Evolutionary conservation across 306 rosid genomes (phyloP).

Genomic region (Argentina anserina): DNA sequence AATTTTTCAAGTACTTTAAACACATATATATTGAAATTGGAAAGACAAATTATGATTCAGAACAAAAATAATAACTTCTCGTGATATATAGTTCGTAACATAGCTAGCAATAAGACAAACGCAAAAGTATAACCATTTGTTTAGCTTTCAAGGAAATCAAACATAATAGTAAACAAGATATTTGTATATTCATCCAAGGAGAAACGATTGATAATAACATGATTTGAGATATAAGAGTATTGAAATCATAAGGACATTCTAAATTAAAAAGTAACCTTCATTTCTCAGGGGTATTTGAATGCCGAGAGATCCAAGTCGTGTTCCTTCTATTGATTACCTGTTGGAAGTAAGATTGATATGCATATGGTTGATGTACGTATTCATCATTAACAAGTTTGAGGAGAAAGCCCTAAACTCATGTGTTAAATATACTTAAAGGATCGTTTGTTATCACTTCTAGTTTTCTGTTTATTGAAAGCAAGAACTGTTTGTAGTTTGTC

Average conservation of each 20-base stretch:
- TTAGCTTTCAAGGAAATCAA: too few relatives aligned
- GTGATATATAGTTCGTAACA: too few relatives aligned
- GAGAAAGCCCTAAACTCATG: neutral
- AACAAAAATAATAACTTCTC: too few relatives aligned
- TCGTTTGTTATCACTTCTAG: neutral
- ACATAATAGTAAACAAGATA: too few relatives aligned
- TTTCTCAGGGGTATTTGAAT: neutral
- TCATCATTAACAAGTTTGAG: neutral
- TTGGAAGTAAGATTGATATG: neutral
- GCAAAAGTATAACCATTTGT: too few relatives aligned
- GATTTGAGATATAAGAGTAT: neutral
- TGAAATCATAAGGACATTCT: neutral
- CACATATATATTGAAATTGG: too few relatives aligned
- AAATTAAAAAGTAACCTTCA: neutral
- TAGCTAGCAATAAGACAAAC: too few relatives aligned
- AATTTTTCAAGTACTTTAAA: too few relatives aligned
- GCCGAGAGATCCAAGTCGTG: neutral
- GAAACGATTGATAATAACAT: too few relatives aligned
- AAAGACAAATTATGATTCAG: constrained; percentile 1
- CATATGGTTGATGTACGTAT: too few relatives aligned
- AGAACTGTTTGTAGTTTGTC: neutral
- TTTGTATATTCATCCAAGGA: too few relatives aligned
- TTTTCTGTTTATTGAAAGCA: neutral
- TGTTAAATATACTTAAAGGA: neutral
- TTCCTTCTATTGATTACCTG: neutral